Base-by-base conservation (phyloP, 805 yeast species). In the Saccharomycopsis sp. region DNA sequence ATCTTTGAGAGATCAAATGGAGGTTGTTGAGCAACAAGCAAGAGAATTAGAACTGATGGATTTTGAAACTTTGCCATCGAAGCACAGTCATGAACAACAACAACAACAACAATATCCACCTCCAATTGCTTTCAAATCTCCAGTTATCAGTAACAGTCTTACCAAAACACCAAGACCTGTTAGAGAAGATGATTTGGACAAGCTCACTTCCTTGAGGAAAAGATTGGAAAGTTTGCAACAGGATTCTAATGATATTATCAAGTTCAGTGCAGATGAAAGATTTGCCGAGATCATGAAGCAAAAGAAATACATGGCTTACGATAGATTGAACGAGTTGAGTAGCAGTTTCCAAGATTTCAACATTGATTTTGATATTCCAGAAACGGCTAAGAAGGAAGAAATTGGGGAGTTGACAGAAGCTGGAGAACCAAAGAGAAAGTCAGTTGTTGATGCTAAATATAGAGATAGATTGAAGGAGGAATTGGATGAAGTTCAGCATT, bases 41-140 rank as follows among this genome's bases (percentile, higher is more conserved):
- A 65, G 94, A 46, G 83, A 81, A 53, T 67, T 89, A 44, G 96
- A 89, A 56, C 79, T 76, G 73, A 80, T 83, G 16, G 92, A 86
- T 50, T 87, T 85, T 52, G 79, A 73, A 20, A 83, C 76, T 23
- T 48, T 8, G 37, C 23, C 15, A 38, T 34, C 16, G 13, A n/a
- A n/a, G n/a, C 4, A 22, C 20, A 9, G 36, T 38, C 23, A 34
- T 36, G 27, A 48, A 26, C n/a, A n/a, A n/a, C n/a, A n/a, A n/a
- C n/a, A n/a, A n/a, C n/a, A n/a, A n/a, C n/a, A n/a, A n/a, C n/a
- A n/a, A n/a, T n/a, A n/a, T n/a, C 34, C 42, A 5, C 45, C 50
- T 2, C 42, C 52, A 12, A 40, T 43, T 3, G 55, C 54, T 10
- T 31, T 37, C 9, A 51, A 58, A 1, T 50, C 52, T 5, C 43